Base-by-base conservation (phyloP, 371 early-diverging fungal species). In the Rhizopus delemar region DNA sequence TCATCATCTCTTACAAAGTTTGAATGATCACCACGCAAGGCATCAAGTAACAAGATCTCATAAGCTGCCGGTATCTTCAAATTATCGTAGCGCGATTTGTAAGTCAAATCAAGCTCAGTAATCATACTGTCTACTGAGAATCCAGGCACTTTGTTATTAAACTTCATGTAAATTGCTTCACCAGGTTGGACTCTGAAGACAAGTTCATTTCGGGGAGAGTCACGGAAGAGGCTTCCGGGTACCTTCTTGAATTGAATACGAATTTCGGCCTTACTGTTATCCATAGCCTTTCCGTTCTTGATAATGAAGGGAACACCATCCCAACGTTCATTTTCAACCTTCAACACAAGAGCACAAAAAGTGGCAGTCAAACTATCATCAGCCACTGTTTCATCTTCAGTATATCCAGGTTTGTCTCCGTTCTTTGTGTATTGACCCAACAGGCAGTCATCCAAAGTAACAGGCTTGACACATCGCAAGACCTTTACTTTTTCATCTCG, bases 1-100 rank as follows among this genome's bases (percentile, higher is more conserved):
- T 98, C 98, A 71, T 98, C 98, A 62, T 91, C 89, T 29, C 98
- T 86, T 33, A 98, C 97, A 86, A 98, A 97, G 80, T 97, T 96
- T 57, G 94, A 86, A 71, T 94, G 94, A 62, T 97, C 96, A 11
- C 92, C 93, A 28, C 88, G 85, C 49, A 98, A 68, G 0, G 88
- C 88, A 65, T 97, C 98, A 39, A 97, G 71, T 48, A 98, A 88
- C 49, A 98, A 79, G 5, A 91, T 82, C 64, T 95, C 97, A 76
- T 98, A 98, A 4, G 98, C 98, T 57, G 97, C 97, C 11, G 98
- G 98, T 59, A 98, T 95, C 59, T 87, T 85, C 41, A 87, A 63
- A 54, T 92, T 89, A 41, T 82, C 80, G 82, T 92, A 97, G 35
- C 96, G 87, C 43, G 81, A 81, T 45, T 85, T 76, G 76, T 98